Evolutionary conservation across 169 alveolate species (phyloP).

Genomic region (Cryptosporidium baileyi): DNA sequence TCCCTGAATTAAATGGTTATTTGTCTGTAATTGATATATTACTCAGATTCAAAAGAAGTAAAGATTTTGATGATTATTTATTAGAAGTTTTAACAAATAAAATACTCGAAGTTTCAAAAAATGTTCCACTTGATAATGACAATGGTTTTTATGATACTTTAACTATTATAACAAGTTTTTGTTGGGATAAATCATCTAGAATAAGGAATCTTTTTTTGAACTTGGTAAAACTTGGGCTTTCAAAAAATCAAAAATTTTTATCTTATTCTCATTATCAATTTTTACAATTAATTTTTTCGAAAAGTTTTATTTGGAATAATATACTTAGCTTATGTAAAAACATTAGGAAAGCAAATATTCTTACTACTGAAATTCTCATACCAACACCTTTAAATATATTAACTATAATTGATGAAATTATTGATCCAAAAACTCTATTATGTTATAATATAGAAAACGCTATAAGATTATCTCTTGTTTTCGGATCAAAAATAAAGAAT

Average conservation of each 20-base stretch:
- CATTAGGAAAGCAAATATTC: neutral
- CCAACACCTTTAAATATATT: constrained; percentile 25
- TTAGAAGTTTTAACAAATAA: neutral
- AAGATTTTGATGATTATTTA: neutral
- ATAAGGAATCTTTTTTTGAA: too few species aligned
- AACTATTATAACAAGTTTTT: too few species aligned
- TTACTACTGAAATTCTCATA: neutral
- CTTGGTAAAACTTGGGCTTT: neutral
- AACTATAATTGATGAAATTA: neutral
- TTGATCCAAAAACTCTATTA: constrained; percentile 5
- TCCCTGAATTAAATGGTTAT: constrained; percentile 23
- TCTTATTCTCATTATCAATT: constrained; percentile 1
- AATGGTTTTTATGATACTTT: neutral
- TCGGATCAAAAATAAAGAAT: neutral
- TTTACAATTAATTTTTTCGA: neutral
- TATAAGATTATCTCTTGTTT: constrained; percentile 19
- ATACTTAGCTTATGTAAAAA: neutral
- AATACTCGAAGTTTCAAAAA: neutral
- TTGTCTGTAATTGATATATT: constrained; percentile 38
- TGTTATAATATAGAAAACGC: neutral
- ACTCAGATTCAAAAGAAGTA: neutral
- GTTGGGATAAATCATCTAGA: too few species aligned
- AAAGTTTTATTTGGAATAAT: neutral
- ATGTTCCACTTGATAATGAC: neutral
- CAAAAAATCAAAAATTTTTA: neutral